Evolutionary conservation across 306 rosid species (phyloP).

Genomic region (Ochetophila trinervis): DNA sequence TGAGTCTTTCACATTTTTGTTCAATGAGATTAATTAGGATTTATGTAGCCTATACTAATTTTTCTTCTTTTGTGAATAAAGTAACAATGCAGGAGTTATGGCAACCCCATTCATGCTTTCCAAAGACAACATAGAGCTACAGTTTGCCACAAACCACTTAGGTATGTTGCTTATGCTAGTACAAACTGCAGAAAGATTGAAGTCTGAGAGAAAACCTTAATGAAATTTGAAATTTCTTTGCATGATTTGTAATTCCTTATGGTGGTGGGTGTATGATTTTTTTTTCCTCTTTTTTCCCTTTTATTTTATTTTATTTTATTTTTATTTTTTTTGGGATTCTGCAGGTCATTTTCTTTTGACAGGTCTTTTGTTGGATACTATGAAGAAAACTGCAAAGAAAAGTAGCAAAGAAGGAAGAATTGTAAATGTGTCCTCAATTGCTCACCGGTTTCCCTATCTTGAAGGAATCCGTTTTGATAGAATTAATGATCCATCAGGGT

Average conservation of each 20-base stretch:
- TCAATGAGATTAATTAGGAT: conserved; percentile 8
- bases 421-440: conserved; percentile 66
- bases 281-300: background rate
- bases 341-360: conserved; percentile 92
- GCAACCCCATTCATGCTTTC: conserved; percentile 66
- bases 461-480: conserved; percentile 71
- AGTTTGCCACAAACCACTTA: conserved; percentile 78
- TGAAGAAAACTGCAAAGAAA: conserved; percentile 66
- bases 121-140: conserved; percentile 75
- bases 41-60: conserved; percentile 8
- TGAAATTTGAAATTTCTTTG: background rate
- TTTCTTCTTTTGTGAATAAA: conserved; percentile 32
- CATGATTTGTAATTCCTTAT: background rate
- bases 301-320: too few relatives aligned
- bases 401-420: conserved; percentile 77
- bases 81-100: conserved; percentile 90
- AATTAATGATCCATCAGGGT: conserved; percentile 69
- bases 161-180: conserved; percentile 39
- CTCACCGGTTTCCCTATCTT: conserved; percentile 54
- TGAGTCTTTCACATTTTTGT: conserved; percentile 1
- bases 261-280: background rate
- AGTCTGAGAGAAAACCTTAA: background rate
- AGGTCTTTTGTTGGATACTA: conserved; percentile 68
- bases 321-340: conserved; percentile 11
- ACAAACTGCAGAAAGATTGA: too few relatives aligned